Evolutionary conservation across 2,329 filamentous ascomycete species (phyloP), one percentile per base, ranked within the genome.

Genomic region (Venturia effusa): DNA sequence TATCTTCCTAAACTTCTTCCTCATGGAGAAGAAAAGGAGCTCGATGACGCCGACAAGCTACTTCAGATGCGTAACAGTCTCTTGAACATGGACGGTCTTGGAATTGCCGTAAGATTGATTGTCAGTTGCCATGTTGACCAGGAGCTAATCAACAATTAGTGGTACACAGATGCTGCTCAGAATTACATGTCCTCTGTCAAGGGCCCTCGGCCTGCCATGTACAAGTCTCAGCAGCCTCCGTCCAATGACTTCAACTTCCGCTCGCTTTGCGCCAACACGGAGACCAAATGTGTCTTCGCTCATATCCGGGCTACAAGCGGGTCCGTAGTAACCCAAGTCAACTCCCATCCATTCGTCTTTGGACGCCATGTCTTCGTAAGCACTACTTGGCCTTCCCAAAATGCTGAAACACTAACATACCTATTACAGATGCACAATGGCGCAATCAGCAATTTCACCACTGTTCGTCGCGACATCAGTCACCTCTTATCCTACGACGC

Each of bases 1-100:
- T 83, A 83, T 67, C 76, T 84, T 1, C 81, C 81, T 0, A 72
- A 77, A n/a, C 74, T 82, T 0, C 74, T 83, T 43, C 77, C 80
- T 4, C 80, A 82, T 65, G 62, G 70, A 24, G 67, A 72, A 34
- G 72, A 75, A 24, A 74, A 70, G 57, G 74, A 79, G 55, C 74
- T 78, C 3, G 69, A 75, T 41, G 70, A 76, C 54, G 71, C 73
- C 15, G 75, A 77, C 64, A 73, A 79, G 67, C 71, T 79, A 59
- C 71, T 81, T 67, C 75, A 75, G 27, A 74, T 78, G 64, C 79
- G 81, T 32, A 84, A 84, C 70, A 76, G 77, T 1, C 71, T 83
- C 34, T 75, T 81, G 70, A 83, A 83, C 69, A 79, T 83, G 69
- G 81, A 84, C 68, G 81, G 81, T 40, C 72, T 82, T 13, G 81